Evolutionary conservation across 768 basidiomycete genomes (phyloP), one percentile per base, ranked within the genome.

Genomic region (Pleurotus pulmonarius): DNA sequence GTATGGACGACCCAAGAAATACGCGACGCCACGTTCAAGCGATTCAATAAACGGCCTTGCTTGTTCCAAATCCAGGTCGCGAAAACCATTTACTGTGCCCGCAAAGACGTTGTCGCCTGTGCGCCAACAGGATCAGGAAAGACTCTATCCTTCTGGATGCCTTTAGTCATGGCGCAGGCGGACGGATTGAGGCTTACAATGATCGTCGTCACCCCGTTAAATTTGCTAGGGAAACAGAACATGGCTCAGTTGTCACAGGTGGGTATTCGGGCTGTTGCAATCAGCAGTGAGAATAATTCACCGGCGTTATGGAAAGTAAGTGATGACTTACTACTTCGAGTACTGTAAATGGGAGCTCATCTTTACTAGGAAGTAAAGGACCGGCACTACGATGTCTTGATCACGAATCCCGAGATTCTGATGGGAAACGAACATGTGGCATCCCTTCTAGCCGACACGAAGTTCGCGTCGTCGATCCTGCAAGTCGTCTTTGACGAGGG

Each of bases 61-160:
- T 16, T 7, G n/a, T n/a, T n/a, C 18, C 45, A 46, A 20, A 46
- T 46, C 15, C 12, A 20, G 24, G 45, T 20, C 12, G 45, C 45
- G 11, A 15, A n/a, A 20, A 24, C 45, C 25, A 26, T 26, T 24
- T 46, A 18, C 11, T 46, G 24, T 46, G 45, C 45, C 11, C 4
- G 45, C 45, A 56, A 56, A 47, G 44, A 56, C 24, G 18, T 24
- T 56, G 41, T 56, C 11, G 20, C 13, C 25, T 25, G 44, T 24
- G 44, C 45, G n/a, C 47, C 11, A 45, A 56, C 55, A 9, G 55
- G 55, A 8, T n/a, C 44, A 24, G 56, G 56, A 16, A 57, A 57
- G 37, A 49, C 56, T 13, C 11, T 57, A 11, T 49, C 56, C 11
- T 57, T 57, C 56, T 57, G 56, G 46, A 48, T 57, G 5, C 34